These are phyloP conservation scores for Thielaviopsis ethacetica DNA, from an alignment of 2,329 filamentous ascomycete genomes.

Conservation along the genomic window DNA sequence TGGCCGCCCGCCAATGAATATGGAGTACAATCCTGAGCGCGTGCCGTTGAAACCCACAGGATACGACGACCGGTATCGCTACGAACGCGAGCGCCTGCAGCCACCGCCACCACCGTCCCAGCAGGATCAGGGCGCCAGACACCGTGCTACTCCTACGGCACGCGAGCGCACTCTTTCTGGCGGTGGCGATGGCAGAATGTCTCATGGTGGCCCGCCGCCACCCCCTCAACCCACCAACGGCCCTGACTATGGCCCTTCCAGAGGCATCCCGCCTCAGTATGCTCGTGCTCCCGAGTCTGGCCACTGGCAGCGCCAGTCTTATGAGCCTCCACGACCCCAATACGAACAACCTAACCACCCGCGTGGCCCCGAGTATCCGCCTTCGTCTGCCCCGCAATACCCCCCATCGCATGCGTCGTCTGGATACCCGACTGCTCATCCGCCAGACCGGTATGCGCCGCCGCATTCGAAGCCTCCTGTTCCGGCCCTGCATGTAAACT, in stretches of 20 bases:
- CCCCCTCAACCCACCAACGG: background rate
- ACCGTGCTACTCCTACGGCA: background rate
- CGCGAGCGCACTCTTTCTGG: slow-evolving; percentile 5
- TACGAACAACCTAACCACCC: slow-evolving; percentile 26
- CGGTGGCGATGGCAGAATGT: background rate
- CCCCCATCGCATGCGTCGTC: slow-evolving; percentile 22
- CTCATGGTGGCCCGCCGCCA: background rate
- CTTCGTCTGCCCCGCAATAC: slow-evolving; percentile 21
- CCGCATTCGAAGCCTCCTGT: slow-evolving; percentile 15
- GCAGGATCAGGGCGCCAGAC: slow-evolving; percentile 3
- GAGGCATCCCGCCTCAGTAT: slow-evolving; percentile 6
- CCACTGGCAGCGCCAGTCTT: slow-evolving; percentile 15
- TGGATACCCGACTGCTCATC: slow-evolving; percentile 21
- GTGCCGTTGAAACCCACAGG: slow-evolving; percentile 25
- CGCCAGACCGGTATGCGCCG: background rate
- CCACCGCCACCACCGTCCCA: background rate
- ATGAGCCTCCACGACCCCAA: slow-evolving; percentile 25
- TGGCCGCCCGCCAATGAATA: slow-evolving; percentile 19
- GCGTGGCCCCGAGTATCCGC: slow-evolving; percentile 9
- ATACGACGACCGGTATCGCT: slow-evolving; percentile 38
- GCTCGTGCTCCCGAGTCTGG: slow-evolving; percentile 4
- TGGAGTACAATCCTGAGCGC: slow-evolving; percentile 38
- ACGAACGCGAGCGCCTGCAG: slow-evolving; percentile 20
- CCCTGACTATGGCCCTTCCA: slow-evolving; percentile 9
- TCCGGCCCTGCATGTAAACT: slow-evolving; percentile 13